phyloP scores from a whole-genome alignment of 805 yeast genomes.

The Saccharomycopsis guyanensis region DNA sequence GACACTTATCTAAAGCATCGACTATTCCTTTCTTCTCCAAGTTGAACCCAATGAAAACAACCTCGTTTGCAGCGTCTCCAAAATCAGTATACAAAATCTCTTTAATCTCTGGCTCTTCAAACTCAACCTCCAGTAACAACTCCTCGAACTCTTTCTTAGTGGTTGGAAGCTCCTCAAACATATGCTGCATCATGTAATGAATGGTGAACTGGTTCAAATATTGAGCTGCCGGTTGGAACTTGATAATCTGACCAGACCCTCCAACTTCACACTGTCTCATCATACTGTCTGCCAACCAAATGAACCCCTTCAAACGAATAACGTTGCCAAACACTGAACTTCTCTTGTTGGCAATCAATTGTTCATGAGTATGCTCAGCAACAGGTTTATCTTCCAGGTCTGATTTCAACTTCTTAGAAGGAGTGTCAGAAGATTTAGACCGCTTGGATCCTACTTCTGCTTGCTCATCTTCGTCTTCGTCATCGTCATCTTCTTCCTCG shows the following conservation, averaged over 20 bases:
- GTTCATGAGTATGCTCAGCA: slow-evolving; percentile 23
- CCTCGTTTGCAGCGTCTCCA: slow-evolving; percentile 40
- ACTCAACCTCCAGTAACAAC: slow-evolving; percentile 29
- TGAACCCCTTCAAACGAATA: slow-evolving; percentile 37
- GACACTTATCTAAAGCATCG: slow-evolving; percentile 31
- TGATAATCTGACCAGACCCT: slow-evolving; percentile 20
- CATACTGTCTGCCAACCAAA: slow-evolving; percentile 37
- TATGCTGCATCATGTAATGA: not conserved
- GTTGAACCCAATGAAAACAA: slow-evolving; percentile 38
- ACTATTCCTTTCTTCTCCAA: slow-evolving; percentile 28
- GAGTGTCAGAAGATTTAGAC: slow-evolving; percentile 9
- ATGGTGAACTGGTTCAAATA: slow-evolving; percentile 19
- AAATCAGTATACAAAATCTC: slow-evolving; percentile 32
- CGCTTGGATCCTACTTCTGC: not conserved
- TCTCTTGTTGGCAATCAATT: slow-evolving; percentile 30
- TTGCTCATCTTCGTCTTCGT: slow-evolving; percentile 19
- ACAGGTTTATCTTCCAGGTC: slow-evolving; percentile 1
- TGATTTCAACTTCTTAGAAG: slow-evolving; percentile 7
- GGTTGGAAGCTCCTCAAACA: not conserved
- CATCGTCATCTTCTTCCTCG: slow-evolving; percentile 20
- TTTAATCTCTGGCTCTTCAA: slow-evolving; percentile 26
- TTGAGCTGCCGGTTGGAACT: slow-evolving; percentile 13
- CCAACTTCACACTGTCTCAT: slow-evolving; percentile 16
- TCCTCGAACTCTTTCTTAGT: slow-evolving; percentile 22
- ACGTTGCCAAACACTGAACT: slow-evolving; percentile 32